A percentile compares a stretch with the other conserved stretches of the same genome.
Evolutionary conservation across 176 grass and related monocot genomes (phyloP).

Genomic region (Microstegium vimineum): DNA sequence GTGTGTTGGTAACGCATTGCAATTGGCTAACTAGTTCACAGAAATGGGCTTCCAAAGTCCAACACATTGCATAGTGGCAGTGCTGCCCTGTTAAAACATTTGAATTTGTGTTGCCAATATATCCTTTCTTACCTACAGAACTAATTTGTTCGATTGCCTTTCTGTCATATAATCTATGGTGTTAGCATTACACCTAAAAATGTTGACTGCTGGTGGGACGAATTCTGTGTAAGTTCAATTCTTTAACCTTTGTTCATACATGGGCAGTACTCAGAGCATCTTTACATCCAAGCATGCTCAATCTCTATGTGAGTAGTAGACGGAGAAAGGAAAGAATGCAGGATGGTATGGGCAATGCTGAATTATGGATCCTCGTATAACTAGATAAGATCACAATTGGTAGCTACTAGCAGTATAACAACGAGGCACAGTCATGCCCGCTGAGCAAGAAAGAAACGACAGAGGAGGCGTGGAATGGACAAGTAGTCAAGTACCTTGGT

Average conservation of each 20-base stretch:
- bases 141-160: background rate
- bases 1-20: background rate
- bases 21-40: background rate
- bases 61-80: background rate
- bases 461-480: background rate
- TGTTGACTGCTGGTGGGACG: background rate
- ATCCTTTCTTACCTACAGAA: background rate
- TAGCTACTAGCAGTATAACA: background rate
- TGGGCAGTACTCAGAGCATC: background rate
- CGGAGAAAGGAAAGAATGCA: background rate
- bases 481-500: constrained; percentile 8
- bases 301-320: background rate
- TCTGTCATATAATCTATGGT: background rate
- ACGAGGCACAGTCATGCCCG: background rate
- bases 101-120: background rate
- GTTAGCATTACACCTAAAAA: background rate
- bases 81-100: background rate
- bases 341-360: background rate
- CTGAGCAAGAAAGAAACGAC: background rate
- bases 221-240: background rate
- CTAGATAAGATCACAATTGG: background rate
- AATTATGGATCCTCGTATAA: background rate
- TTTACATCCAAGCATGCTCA: background rate
- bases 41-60: background rate
- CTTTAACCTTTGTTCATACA: background rate